Evolutionary conservation across 169 alveolate genomes (phyloP).

Genomic region (Plasmodium malariae): DNA sequence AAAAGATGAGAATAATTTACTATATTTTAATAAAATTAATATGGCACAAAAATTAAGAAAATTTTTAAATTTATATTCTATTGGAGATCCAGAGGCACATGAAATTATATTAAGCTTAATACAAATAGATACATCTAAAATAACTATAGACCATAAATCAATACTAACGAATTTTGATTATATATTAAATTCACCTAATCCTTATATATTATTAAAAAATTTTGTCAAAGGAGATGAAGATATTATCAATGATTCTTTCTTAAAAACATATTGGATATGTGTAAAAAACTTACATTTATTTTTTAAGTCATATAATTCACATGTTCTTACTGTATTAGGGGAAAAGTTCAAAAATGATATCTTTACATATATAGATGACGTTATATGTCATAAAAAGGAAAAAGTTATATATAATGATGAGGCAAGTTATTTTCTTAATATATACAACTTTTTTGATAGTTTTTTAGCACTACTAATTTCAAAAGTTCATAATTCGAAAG

Average conservation of each 20-base stretch:
- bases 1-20: slow-evolving; percentile 28
- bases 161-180: slow-evolving; percentile 40
- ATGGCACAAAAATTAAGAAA: slow-evolving; percentile 63
- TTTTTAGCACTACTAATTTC: slow-evolving; percentile 45
- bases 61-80: slow-evolving; percentile 31
- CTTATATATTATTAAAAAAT: slow-evolving; percentile 20
- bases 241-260: slow-evolving; percentile 29
- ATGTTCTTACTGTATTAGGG: slow-evolving; percentile 35
- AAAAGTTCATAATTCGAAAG: slow-evolving; percentile 56
- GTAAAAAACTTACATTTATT: slow-evolving; percentile 51
- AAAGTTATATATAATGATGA: slow-evolving; percentile 28
- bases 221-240: slow-evolving; percentile 45
- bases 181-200: slow-evolving; percentile 44
- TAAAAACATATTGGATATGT: slow-evolving; percentile 69
- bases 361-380: slow-evolving; percentile 46
- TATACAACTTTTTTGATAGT: slow-evolving; percentile 50
- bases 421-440: slow-evolving; percentile 66
- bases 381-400: slow-evolving; percentile 34
- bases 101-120: slow-evolving; percentile 69
- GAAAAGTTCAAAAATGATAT: slow-evolving; percentile 48
- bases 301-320: slow-evolving; percentile 53
- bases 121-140: slow-evolving; percentile 67
- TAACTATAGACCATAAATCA: slow-evolving; percentile 48
- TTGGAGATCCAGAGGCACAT: slow-evolving; percentile 51
- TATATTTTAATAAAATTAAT: slow-evolving; percentile 63